These are phyloP conservation scores for Epicoccum sorghinum DNA, from an alignment of 2,329 filamentous ascomycete genomes.

Conservation along the genomic window DNA sequence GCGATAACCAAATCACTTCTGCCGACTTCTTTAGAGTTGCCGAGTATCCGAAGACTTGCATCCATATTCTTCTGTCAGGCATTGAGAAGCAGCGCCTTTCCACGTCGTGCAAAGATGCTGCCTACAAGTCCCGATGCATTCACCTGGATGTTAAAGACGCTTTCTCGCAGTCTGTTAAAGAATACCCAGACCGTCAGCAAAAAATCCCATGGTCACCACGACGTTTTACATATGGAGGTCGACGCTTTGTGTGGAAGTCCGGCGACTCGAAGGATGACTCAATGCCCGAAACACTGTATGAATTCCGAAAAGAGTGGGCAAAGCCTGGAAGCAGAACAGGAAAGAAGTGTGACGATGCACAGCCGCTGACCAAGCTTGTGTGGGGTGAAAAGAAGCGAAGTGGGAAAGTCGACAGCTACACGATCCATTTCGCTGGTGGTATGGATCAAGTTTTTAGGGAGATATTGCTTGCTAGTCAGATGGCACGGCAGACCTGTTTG, in stretches of 20 bases:
- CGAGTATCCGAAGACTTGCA: slow-evolving; percentile 42
- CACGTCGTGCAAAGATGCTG: slow-evolving; percentile 34
- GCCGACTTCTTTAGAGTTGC: slow-evolving; percentile 46
- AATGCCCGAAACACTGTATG: slow-evolving; percentile 47
- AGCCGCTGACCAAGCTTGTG: slow-evolving; percentile 34
- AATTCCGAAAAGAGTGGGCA: slow-evolving; percentile 42
- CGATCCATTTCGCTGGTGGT: slow-evolving; percentile 46
- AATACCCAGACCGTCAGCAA: slow-evolving; percentile 45
- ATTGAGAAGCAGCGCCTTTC: slow-evolving; percentile 41
- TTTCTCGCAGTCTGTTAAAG: slow-evolving; percentile 42
- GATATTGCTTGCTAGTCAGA: slow-evolving; percentile 46
- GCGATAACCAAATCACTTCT: slow-evolving; percentile 41
- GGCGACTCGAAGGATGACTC: slow-evolving; percentile 55
- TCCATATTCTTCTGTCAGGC: slow-evolving; percentile 42
- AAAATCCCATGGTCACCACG: slow-evolving; percentile 48
- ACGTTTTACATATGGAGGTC: slow-evolving; percentile 46
- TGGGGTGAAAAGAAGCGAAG: slow-evolving; percentile 47
- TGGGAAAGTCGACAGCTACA: slow-evolving; percentile 47
- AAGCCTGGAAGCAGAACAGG: slow-evolving; percentile 46
- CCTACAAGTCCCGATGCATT: slow-evolving; percentile 46
- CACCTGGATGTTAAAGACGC: slow-evolving; percentile 35
- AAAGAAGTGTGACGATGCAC: slow-evolving; percentile 44
- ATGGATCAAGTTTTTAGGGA: slow-evolving; percentile 48
- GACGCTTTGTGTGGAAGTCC: slow-evolving; percentile 51
- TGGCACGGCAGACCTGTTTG: slow-evolving; percentile 45